A percentile compares a stretch with the other conserved stretches of the same genome.
These are phyloP conservation scores for Lippia alba DNA, from an alignment of 305 asterid species.

Conservation along the genomic window DNA sequence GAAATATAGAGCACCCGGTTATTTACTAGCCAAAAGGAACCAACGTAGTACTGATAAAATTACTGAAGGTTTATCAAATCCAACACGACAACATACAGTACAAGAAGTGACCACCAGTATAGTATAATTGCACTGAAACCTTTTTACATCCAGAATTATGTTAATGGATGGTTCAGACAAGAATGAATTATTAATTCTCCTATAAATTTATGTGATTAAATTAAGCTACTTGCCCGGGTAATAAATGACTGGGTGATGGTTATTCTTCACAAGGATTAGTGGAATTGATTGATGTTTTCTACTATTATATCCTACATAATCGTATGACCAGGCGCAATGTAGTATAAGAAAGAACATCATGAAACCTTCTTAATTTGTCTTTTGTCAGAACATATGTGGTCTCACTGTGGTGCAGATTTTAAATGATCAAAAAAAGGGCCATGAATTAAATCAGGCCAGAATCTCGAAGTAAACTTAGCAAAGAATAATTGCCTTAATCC, in stretches of 20 bases:
- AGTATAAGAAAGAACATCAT: conserved; percentile 5
- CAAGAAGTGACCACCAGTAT: conserved; percentile 26
- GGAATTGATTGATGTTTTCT: conserved; percentile 12
- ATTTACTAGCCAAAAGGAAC: conserved; percentile 28
- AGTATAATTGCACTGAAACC: conserved; percentile 25
- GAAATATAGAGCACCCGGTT: conserved; percentile 37
- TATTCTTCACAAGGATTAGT: conserved; percentile 23
- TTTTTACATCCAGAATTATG: conserved; percentile 27
- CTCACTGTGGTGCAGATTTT: conserved; percentile 17
- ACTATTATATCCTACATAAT: conserved; percentile 15
- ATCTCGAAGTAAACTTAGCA: conserved; percentile 29
- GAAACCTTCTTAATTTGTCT: conserved; percentile 17
- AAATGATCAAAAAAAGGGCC: conserved; percentile 24
- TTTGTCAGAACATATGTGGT: conserved; percentile 13
- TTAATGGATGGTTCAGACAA: conserved; percentile 18
- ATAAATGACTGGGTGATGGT: conserved; percentile 19
- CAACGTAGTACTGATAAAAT: conserved; percentile 19
- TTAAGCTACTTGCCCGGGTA: conserved; percentile 22
- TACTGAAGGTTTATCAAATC: conserved; percentile 27
- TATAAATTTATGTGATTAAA: conserved; percentile 8
- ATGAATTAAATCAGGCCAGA: conserved; percentile 31
- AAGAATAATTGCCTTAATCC: conserved; percentile 20
- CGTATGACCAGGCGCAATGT: conserved; percentile 16
- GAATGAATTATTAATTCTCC: neutral
- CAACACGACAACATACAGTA: conserved; percentile 25